Base-by-base conservation (phyloP, 139 green algal species). In the Spirogloea muscicola region DNA sequence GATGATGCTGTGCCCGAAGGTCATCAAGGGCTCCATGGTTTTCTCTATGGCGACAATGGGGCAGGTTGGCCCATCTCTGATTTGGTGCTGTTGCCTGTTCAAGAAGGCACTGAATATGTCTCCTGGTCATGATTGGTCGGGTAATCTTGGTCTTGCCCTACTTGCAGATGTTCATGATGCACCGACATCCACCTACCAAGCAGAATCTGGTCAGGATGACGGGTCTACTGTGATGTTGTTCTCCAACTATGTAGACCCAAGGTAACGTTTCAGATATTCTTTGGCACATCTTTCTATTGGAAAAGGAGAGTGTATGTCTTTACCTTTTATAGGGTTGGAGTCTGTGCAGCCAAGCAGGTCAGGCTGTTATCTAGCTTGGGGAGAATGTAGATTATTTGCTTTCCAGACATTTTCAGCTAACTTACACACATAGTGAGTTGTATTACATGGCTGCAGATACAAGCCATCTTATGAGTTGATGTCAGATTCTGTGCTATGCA, bases 1-100 rank as follows among this genome's bases (percentile, higher is more conserved):
- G 90, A 94, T 64, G 71, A 72, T 1, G 80, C 72, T 10, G 89
- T 95, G n/a, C 90, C 90, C 10, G 89, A 95, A 34, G 91, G 85
- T 0, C 91, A 96, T 75, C 76, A 87, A 36, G 87, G 84, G 0
- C 80, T 96, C 29, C 91, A 96, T 62, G 67, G 67, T 27, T 83
- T 85, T 10, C 75, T 96, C 4, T 96, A 96, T 58, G 91, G 91
- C 16, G 84, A 90, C 6, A 83, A 75, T 0, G 89, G 89, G 1
- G 88, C 85, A 0, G 87, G 89, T 63, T 85, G 79, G 1, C 84
- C 89, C 27, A 59, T n/a, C n/a, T n/a, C n/a, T n/a, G 46, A 55
- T 55, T 55, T 55, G 21, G 46, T 71, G 3, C n/a, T 27, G 36
- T 4, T 33, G 51, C 4, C 42, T 40, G 33, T 60, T 2, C 29